Evolutionary conservation across 2,329 filamentous ascomycete species (phyloP).

Genomic region (Cadophora sp.): DNA sequence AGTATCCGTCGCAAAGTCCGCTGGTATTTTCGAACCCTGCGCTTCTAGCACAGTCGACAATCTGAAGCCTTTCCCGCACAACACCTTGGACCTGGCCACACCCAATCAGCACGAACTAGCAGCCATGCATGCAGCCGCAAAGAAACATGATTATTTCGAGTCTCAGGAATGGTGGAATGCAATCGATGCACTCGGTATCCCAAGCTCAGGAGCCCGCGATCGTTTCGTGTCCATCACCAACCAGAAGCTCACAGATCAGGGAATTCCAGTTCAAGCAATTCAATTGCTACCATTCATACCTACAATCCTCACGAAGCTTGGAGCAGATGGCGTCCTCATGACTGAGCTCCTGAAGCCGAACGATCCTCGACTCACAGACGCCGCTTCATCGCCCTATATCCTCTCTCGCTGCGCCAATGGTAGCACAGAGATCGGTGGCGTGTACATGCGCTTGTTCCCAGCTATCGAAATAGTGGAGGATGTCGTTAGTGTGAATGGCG

Average conservation of each 20-base stretch:
- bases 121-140: conserved; percentile 78
- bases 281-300: conserved; percentile 90
- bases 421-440: conserved; percentile 67
- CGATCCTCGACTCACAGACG: conserved; percentile 70
- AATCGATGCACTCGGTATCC: conserved; percentile 81
- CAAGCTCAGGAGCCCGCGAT: conserved; percentile 70
- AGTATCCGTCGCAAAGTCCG: conserved; percentile 81
- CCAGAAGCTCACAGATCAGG: conserved; percentile 72
- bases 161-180: conserved; percentile 76
- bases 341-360: conserved; percentile 72
- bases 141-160: conserved; percentile 71
- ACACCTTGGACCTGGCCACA: conserved; percentile 75
- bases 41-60: conserved; percentile 24
- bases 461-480: conserved; percentile 69
- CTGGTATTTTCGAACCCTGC: conserved; percentile 64
- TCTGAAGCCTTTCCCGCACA: conserved; percentile 59
- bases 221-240: conserved; percentile 74
- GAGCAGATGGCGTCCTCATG: conserved; percentile 65
- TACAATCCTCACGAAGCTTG: conserved; percentile 84
- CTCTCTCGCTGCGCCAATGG: conserved; percentile 65
- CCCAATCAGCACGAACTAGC: conserved; percentile 85
- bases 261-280: conserved; percentile 82
- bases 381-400: conserved; percentile 71
- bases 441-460: conserved; percentile 78
- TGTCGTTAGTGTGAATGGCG: conserved; percentile 90